Evolutionary conservation across 2,329 filamentous ascomycete genomes (phyloP), one percentile per base, ranked within the genome.

Genomic region (Fonsecaea nubica): DNA sequence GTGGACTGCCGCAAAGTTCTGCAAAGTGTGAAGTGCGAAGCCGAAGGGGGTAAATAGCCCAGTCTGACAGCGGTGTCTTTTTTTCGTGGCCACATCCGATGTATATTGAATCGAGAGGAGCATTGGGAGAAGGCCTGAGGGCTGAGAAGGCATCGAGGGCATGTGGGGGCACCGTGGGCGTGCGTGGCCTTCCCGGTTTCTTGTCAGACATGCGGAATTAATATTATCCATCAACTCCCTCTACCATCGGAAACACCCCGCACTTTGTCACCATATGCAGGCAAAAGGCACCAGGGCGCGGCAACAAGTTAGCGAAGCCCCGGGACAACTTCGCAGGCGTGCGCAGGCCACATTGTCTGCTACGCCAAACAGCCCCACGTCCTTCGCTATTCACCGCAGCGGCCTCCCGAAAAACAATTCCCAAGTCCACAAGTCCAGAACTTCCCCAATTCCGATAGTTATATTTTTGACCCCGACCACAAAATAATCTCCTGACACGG

Each of bases 261-360:
- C 66, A 64, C 66, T 62, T 40, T 52, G 33, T 62, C 62, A 63
- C 64, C 64, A 56, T 33, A 64, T 55, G 4, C 18, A 63, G 56
- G 32, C 52, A 57, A 57, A 32, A 25, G 25, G 13, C 30, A 50
- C 38, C 57, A n/a, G 40, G 40, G 40, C 40, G 40, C 35, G 18
- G 8, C 40, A 42, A 13, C 40, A 12, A 13, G 38, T n/a, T 38
- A 36, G 54, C 33, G 30, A 58, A 48, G n/a, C 25, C 15, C 25
- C n/a, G 57, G n/a, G 32, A 25, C 45, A 4, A 18, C 12, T 4
- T 12, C 45, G 25, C 25, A 25, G 25, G 25, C 25, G 25, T 50
- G 18, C 9, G 25, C 45, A 3, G 45, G 45, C 45, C 45, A 50
- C 33, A 13, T 3, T 42, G 35, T 59, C 57, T 40, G 25, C 25